Base-by-base conservation (phyloP, 805 yeast species). In the Suhomyces prunicola region DNA sequence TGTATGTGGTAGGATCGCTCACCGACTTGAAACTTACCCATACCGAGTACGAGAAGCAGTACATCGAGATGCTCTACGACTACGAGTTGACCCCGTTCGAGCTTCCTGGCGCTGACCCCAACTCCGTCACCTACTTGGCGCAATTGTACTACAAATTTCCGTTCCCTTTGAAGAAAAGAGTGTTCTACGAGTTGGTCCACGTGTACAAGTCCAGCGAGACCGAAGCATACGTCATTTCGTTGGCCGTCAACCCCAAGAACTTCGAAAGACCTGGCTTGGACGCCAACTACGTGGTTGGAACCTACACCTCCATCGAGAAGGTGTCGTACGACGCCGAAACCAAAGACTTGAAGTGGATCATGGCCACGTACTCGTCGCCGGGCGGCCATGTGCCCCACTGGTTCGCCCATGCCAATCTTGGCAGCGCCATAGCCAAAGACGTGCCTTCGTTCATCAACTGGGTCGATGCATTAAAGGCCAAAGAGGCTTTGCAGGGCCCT, bases 351-450 rank as follows among this genome's bases (percentile, higher is more conserved):
- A 53, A 58, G 24, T 75, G 79, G 79, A 54, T 57, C 17, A 73
- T 75, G 78, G 65, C 72, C 44, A 73, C 77, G 1, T 63, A 69
- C 44, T 73, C 78, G 4, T 63, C 61, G 13, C 74, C 79, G 2
- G 72, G 72, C 29, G 79, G 79, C 1, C 51, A 48, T n/a, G 66
- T 75, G 8, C 79, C 79, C 2, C 53, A 59, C 8, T 73, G 74
- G 72, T 44, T 75, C 10, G 65, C 72, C 6, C 64, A 64, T 44
- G 42, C 61, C 55, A 59, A 66, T 7, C 61, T 72, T 36, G 65
- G 68, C 13, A 63, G 64, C 8, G 78, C 71, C 5, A 66, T 75
- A 39, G 67, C 74, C 4, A 70, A 71, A 51, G 79, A 75, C 49
- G 79, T 75, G 8, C 77, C 78, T 0, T 59, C 67, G 27, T 72